Base-by-base conservation (phyloP, 2,329 filamentous ascomycete species). In the Sarocladiaceae sp. region DNA sequence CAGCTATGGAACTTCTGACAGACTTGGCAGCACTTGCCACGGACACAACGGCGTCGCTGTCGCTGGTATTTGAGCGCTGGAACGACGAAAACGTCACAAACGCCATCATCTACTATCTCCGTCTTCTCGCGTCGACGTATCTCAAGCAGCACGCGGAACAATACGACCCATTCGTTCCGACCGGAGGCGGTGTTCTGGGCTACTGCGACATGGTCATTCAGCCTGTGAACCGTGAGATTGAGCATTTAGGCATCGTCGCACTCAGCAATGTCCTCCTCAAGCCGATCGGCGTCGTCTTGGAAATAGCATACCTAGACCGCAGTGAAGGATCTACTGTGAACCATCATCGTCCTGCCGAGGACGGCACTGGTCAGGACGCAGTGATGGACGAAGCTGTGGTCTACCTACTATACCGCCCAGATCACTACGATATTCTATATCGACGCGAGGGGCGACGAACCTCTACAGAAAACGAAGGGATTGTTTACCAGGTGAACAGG, bases 401-500 rank as follows among this genome's bases (percentile, higher is more conserved):
- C 31, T 74, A 82, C 59, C 72, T 79, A 55, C 78, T 77, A 63
- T 92, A 72, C 79, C 84, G 73, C 65, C 95, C 74, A 37, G 90
- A 90, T 55, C 94, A 97, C 70, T 99, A 97, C 68, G 94, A 97
- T 68, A 85, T 99, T 55, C 78, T 97, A 29, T 99, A 99, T 74
- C 85, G 83, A 64, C 73, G 77, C 52, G 61, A 54, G 2, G 20
- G 12, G 5, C 51, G 54, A 62, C 49, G 40, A 57, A 53, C 54
- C 62, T 63, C 48, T 56, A 28, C 47, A 12, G 28, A 51, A 17
- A 40, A 62, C 11, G 64, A 67, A 12, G 60, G 68, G 22, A 54
- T 84, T 40, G 29, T 50, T 5, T 50, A 50, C 31, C 79, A 82
- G 57, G 77, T 86, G 42, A 73, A 83, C 59, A 71, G 78, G 22